Conservation (phyloP, 2,329 filamentous ascomycete genomes). For the Aspergillus ustus region DNA sequence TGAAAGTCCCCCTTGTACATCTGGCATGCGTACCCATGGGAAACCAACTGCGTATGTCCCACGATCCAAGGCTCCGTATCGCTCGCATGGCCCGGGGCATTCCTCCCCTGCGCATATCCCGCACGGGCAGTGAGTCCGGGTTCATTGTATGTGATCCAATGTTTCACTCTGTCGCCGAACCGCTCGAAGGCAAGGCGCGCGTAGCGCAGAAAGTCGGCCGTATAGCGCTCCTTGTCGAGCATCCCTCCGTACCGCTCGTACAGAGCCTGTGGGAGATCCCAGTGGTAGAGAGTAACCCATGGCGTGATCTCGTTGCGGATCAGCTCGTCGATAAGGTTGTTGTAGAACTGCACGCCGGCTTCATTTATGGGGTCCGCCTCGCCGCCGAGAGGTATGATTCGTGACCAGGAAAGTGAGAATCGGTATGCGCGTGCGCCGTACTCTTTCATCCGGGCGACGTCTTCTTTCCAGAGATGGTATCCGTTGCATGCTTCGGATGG, state of each 20-base stretch:
- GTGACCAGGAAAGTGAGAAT: conserved; percentile 76
- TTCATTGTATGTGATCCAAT: conserved; percentile 88
- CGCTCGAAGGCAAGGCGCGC: conserved; percentile 74
- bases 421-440: conserved; percentile 75
- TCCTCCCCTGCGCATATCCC: conserved; percentile 73
- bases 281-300: conserved; percentile 80
- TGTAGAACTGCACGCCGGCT: conserved; percentile 75
- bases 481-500: conserved; percentile 78
- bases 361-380: conserved; percentile 76
- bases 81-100: conserved; percentile 76
- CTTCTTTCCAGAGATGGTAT: conserved; percentile 74
- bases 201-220: conserved; percentile 76
- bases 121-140: conserved; percentile 79
- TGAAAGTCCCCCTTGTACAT: conserved; percentile 79
- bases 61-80: conserved; percentile 76
- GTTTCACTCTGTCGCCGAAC: conserved; percentile 72
- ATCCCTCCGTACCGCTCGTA: conserved; percentile 78
- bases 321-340: conserved; percentile 74
- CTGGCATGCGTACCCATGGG: conserved; percentile 75
- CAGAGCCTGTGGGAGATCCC: conserved; percentile 76
- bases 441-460: conserved; percentile 73
- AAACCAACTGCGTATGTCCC: conserved; percentile 75
- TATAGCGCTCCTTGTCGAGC: conserved; percentile 75
- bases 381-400: conserved; percentile 78
- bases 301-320: conserved; percentile 73